Base-by-base conservation (phyloP, 176 grass and related monocot species). In the Juncus effusus region DNA sequence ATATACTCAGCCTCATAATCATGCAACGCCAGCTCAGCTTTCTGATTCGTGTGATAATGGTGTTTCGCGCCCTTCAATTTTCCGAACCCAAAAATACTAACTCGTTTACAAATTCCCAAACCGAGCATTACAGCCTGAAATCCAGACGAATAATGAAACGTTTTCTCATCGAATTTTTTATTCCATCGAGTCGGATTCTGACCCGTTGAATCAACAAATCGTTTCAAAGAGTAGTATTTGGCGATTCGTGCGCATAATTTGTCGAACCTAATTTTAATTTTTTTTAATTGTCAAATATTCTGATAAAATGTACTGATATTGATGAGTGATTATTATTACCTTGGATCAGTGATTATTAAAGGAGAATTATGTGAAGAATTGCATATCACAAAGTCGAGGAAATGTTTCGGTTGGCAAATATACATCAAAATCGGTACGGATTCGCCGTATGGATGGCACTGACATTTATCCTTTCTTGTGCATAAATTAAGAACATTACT, bases 1-100 rank as follows among this genome's bases (percentile, higher is more conserved):
- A 82, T 80, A 77, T 90, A 90, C 84, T 96, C 91, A 36, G 87
- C 91, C 69, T 79, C 62, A 71, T 96, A 90, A 75, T 96, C 87
- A 72, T 90, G 91, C 78, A 96, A 74, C 54, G 71, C 64, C 11
- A 96, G 78, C 84, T 96, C 87, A 42, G 70, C 69, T 16, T 77
- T 84, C 69, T 88, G 91, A 68, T 85, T 80, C 0, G 84, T 86
- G 79, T 91, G 87, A 62, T 91, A 88, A 59, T 96, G 92, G 79
- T 96, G 92, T 77, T 85, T 82, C 12, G 74, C 71, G 16, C 62
- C 79, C 16, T 77, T 51, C 0, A 67, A 63, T 65, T 91, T 96
- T 40, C 87, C 92, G 73, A 91, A 96, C 10, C 92, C 87, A 67
- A 96, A 96, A 5, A 81, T 13, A 51, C 54, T 83, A 39, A 91